phyloP scores from a whole-genome alignment of 306 rosid genomes.

The Medicago lupulina region DNA sequence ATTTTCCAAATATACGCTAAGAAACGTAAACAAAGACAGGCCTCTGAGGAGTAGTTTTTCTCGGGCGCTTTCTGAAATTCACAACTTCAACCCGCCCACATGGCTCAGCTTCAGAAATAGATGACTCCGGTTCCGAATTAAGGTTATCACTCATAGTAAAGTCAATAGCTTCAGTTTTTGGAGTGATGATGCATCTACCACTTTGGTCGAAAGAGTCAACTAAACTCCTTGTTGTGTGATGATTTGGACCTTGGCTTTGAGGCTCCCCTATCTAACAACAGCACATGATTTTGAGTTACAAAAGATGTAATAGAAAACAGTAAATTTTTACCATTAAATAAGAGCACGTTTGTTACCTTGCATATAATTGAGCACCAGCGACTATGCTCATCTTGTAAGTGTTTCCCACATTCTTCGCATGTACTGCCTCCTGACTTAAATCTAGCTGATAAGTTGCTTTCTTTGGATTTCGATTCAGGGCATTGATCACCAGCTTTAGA shows the following conservation, averaged over 20 bases:
- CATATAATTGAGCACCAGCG: conserved; percentile 91
- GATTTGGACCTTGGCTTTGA: conserved; percentile 42
- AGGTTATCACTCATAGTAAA: conserved; percentile 50
- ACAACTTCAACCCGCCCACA: conserved; percentile 65
- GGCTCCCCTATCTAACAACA: conserved; percentile 52
- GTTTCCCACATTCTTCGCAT: conserved; percentile 88
- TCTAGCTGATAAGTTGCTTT: conserved; percentile 61
- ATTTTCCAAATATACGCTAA: not conserved
- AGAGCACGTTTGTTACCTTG: conserved; percentile 64
- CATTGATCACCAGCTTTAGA: conserved; percentile 66
- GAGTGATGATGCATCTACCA: conserved; percentile 39
- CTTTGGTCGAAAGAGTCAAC: conserved; percentile 45
- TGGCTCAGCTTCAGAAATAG: conserved; percentile 81
- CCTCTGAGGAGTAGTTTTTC: conserved; percentile 80
- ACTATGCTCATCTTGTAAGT: conserved; percentile 81
- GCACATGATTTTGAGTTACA: conserved; percentile 28
- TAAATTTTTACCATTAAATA: conserved; percentile 11
- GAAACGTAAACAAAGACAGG: conserved; percentile 59
- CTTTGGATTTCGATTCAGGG: conserved; percentile 69
- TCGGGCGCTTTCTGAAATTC: conserved; percentile 79
- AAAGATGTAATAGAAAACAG: conserved; percentile 2
- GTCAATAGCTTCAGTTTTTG: conserved; percentile 52
- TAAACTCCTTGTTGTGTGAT: conserved; percentile 33
- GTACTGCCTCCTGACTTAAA: conserved; percentile 74
- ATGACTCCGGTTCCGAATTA: conserved; percentile 69